Base-by-base conservation (phyloP, 371 early-diverging fungal genomes). In the Saksenaea vasiformis region DNA sequence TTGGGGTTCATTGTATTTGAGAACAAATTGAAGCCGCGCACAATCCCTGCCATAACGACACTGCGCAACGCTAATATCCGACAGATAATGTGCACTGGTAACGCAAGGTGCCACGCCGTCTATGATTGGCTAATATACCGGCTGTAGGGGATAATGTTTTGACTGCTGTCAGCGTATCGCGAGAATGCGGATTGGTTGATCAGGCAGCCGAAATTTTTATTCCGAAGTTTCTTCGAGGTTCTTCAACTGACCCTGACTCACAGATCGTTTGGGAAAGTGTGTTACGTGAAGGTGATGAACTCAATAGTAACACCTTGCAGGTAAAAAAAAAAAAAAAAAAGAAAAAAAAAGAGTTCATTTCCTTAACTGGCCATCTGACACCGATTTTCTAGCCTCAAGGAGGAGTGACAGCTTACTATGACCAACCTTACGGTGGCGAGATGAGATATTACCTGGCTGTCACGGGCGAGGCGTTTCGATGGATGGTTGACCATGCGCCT, bases 1-100 rank as follows among this genome's bases (percentile, higher is more conserved):
- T 78, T 99, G 36, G 98, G 98, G 1, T 95, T 99, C 65, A 86
- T 99, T 59, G 87, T 99, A 17, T 99, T 99, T 87, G 99, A 98
- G 72, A 99, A 99, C 85, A 97, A 96, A 79, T 82, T 99, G 19
- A 99, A 99, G 72, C 87, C 91, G 4, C 91, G 90, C 1, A 94
- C 99, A 0, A 78, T 84, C 11, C 75, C 86, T 1, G 94, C 95
- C 0, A 87, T 99, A n/a, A 73, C 85, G 27, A 90, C 90, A 26
- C 86, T 99, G 19, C 85, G 87, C 37, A 80, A 80, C 27, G 99
- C 99, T n/a, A 86, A 86, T 22, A 95, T 99, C 60, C 86, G 95
- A 35, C 92, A 90, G 74, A 87, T 98, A 54, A 99, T 99, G 99
- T 98, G 98, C 73, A 99, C 99, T 0, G 99, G 83, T 80, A 75